A percentile compares a stretch with the other conserved stretches of the same genome.
phyloP scores from a whole-genome alignment of 176 grass and related monocot species.

The Poa pratensis region DNA sequence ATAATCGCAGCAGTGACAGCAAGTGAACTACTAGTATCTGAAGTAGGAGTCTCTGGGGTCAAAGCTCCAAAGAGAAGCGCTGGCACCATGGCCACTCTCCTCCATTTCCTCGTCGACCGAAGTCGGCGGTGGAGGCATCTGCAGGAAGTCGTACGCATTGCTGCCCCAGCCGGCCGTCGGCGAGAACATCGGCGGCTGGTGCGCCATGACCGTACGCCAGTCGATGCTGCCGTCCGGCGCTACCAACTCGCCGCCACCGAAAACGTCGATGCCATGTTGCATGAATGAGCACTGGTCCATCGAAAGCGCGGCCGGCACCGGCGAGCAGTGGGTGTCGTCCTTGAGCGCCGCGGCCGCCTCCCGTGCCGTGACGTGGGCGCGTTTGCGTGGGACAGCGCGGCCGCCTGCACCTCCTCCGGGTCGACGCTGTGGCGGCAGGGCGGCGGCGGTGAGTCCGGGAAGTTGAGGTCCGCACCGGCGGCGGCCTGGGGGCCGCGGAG shows the following conservation, averaged over 20 bases:
- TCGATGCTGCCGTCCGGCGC: conserved; percentile 55
- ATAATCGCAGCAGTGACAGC: not conserved
- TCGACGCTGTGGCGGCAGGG: conserved; percentile 39
- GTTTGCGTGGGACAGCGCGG: conserved; percentile 69
- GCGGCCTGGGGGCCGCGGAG: conserved; percentile 56
- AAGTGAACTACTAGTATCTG: conserved; percentile 38
- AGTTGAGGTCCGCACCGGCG: conserved; percentile 62
- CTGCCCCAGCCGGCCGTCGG: conserved; percentile 43
- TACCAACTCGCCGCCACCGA: conserved; percentile 11
- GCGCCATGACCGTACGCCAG: conserved; percentile 53
- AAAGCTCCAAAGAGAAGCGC: conserved; percentile 54
- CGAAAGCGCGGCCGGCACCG: not conserved
- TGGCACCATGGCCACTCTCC: conserved; percentile 41
- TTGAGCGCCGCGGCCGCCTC: conserved; percentile 38
- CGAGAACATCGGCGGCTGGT: conserved; percentile 58
- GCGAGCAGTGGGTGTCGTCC: conserved; percentile 27
- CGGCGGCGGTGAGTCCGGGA: conserved; percentile 73
- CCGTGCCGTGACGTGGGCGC: conserved; percentile 32
- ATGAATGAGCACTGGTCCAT: not conserved
- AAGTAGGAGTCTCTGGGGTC: conserved; percentile 42
- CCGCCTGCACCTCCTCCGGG: conserved; percentile 65
- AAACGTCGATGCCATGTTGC: not conserved
- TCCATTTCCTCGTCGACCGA: conserved; percentile 44
- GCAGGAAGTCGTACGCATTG: conserved; percentile 58
- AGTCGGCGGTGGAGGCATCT: conserved; percentile 21